Conservation (phyloP, 495 filamentous ascomycete species). For the Chaetomidium leptoderma region DNA sequence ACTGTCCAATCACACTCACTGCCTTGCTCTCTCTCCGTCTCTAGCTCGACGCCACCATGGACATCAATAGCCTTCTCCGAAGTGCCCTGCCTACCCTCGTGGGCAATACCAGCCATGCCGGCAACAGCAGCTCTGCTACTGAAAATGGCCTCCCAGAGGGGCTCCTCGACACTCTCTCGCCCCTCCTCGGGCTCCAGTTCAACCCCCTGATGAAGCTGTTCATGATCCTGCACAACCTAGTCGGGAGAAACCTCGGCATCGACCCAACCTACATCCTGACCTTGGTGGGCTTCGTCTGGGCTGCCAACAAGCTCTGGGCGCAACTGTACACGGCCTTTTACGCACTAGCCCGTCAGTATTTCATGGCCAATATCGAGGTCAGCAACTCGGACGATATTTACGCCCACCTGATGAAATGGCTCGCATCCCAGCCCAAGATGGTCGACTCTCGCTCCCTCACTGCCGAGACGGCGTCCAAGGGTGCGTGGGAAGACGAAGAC, state of each 20-base stretch:
- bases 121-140: slow-evolving; percentile 15
- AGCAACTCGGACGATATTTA: slow-evolving; percentile 57
- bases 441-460: slow-evolving; percentile 52
- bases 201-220: slow-evolving; percentile 29
- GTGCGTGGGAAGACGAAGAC: slow-evolving; percentile 50
- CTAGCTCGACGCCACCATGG: slow-evolving; percentile 19
- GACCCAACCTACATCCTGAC: slow-evolving; percentile 39
- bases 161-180: slow-evolving; percentile 29
- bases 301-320: slow-evolving; percentile 32
- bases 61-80: slow-evolving; percentile 24
- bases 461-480: slow-evolving; percentile 52
- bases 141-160: slow-evolving; percentile 13
- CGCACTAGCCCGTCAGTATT: slow-evolving; percentile 38
- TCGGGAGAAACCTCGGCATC: slow-evolving; percentile 34
- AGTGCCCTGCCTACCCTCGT: slow-evolving; percentile 24
- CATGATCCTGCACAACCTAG: slow-evolving; percentile 30
- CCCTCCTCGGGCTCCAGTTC: slow-evolving; percentile 31
- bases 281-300: slow-evolving; percentile 37
- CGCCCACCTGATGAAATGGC: slow-evolving; percentile 56
- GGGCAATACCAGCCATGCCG: slow-evolving; percentile 21
- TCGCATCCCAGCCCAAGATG: slow-evolving; percentile 51
- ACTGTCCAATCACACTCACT: too few relatives aligned
- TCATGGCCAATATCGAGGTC: slow-evolving; percentile 54
- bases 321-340: slow-evolving; percentile 29
- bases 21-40: not conserved